Evolutionary conservation across 495 filamentous ascomycete genomes (phyloP).

Genomic region (Podospora conica): DNA sequence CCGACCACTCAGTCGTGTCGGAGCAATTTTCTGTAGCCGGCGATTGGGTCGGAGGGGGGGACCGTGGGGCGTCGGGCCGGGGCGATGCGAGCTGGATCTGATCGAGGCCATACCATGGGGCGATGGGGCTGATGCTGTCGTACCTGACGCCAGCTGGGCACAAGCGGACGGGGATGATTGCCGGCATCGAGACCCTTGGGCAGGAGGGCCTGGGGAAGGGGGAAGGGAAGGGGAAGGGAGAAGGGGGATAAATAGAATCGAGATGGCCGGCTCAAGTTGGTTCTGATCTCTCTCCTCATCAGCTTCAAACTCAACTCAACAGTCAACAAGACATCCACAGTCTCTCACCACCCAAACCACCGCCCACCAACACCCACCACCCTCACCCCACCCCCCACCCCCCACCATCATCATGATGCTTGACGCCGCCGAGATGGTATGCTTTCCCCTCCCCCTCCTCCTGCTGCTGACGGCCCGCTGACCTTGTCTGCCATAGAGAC

Average conservation of each 20-base stretch:
- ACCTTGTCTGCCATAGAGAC: constrained; percentile 11
- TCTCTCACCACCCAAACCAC: not conserved
- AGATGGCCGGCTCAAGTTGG: not conserved
- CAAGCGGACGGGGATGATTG: not conserved
- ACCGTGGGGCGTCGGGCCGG: not conserved
- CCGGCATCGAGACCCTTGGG: not conserved
- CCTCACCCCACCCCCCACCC: not conserved
- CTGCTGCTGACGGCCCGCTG: not conserved
- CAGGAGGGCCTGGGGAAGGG: not conserved
- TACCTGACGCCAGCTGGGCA: not conserved
- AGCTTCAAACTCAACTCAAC: not conserved
- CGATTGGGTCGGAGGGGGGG: not conserved
- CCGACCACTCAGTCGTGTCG: not conserved
- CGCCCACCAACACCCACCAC: not conserved
- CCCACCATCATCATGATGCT: constrained; percentile 7
- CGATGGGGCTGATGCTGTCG: not conserved
- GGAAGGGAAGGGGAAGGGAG: not conserved
- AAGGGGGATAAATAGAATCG: not conserved
- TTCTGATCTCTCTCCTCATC: not conserved
- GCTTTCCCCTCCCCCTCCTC: not conserved
- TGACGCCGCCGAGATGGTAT: constrained; percentile 4
- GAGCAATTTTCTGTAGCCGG: not conserved
- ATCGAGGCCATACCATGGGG: not conserved
- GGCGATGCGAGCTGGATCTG: not conserved
- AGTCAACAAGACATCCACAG: not conserved